Percentiles rank a stretch among this genome's conserved stretches.
phyloP scores from a whole-genome alignment of 2,329 filamentous ascomycete species.

The Botrytis pseudocinerea region DNA sequence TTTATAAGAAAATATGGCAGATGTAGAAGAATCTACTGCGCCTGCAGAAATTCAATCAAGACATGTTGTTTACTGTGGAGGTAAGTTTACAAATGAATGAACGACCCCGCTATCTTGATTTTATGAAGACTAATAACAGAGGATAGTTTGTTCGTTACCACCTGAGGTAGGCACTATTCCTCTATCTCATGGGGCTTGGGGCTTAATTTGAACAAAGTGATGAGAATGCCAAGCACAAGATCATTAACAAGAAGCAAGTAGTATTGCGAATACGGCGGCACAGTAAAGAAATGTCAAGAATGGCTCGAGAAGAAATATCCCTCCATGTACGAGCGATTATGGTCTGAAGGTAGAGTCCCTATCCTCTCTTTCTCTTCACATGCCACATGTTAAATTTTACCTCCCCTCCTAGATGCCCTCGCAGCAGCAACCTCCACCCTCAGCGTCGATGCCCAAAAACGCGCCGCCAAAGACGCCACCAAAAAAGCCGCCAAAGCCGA shows the following conservation, averaged over 20 bases:
- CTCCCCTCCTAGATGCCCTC: slow-evolving; percentile 65
- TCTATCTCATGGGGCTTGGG: neutral
- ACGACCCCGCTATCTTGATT: slow-evolving; percentile 7
- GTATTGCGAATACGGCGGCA: slow-evolving; percentile 99
- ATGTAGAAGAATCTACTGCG: slow-evolving; percentile 30
- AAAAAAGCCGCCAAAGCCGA: slow-evolving; percentile 97
- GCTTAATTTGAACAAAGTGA: no score
- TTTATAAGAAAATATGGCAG: slow-evolving; percentile 35
- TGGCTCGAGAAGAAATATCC: slow-evolving; percentile 81
- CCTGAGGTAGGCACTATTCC: slow-evolving; percentile 54
- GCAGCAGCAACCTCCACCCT: slow-evolving; percentile 82
- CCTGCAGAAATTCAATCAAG: slow-evolving; percentile 39
- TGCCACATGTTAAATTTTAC: neutral
- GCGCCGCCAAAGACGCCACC: slow-evolving; percentile 90
- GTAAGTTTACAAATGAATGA: slow-evolving; percentile 27
- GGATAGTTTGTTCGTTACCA: slow-evolving; percentile 62
- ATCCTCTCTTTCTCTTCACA: neutral
- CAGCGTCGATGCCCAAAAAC: slow-evolving; percentile 88
- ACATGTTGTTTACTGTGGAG: slow-evolving; percentile 41
- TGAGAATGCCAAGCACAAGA: neutral
- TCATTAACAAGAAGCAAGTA: slow-evolving; percentile 46
- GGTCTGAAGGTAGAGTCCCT: slow-evolving; percentile 71
- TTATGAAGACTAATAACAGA: neutral
- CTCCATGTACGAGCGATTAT: slow-evolving; percentile 74
- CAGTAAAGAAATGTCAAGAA: slow-evolving; percentile 93